These are phyloP conservation scores for Chloris gayana DNA, from an alignment of 176 grass and related monocot genomes.

Conservation along the genomic window DNA sequence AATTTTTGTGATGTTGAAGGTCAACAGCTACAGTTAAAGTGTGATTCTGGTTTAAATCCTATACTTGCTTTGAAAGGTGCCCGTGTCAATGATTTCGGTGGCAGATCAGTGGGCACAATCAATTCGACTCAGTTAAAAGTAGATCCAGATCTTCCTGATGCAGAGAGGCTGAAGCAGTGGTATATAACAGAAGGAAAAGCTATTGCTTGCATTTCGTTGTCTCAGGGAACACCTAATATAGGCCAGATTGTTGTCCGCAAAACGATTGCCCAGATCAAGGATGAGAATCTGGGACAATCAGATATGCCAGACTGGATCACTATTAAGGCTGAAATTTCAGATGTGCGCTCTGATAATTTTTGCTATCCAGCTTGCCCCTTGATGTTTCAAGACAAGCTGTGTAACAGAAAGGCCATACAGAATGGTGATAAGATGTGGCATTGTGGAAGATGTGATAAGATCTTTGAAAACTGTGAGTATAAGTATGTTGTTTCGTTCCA, in stretches of 20 bases:
- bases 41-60: conserved; percentile 70
- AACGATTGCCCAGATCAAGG: conserved; percentile 73
- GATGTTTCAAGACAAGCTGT: conserved; percentile 47
- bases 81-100: conserved; percentile 63
- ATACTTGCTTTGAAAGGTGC: conserved; percentile 68
- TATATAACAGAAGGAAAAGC: conserved; percentile 74
- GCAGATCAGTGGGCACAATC: conserved; percentile 60
- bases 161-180: conserved; percentile 70
- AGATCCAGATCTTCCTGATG: conserved; percentile 70
- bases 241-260: conserved; percentile 56
- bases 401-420: conserved; percentile 78
- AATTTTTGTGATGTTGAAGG: conserved; percentile 68
- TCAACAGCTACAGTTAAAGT: conserved; percentile 59
- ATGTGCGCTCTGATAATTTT: conserved; percentile 43
- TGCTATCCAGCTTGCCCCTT: conserved; percentile 78
- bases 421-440: conserved; percentile 72
- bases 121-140: conserved; percentile 56
- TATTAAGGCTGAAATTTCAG: conserved; percentile 60
- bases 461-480: conserved; percentile 61
- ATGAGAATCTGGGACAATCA: conserved; percentile 60
- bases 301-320: conserved; percentile 75
- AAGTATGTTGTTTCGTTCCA: conserved; percentile 24
- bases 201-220: conserved; percentile 56
- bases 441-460: conserved; percentile 64
- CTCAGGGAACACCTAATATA: conserved; percentile 45